These are phyloP conservation scores for Inonotus hispidus DNA, from an alignment of 1,284 basidiomycete species.

Conservation along the genomic window DNA sequence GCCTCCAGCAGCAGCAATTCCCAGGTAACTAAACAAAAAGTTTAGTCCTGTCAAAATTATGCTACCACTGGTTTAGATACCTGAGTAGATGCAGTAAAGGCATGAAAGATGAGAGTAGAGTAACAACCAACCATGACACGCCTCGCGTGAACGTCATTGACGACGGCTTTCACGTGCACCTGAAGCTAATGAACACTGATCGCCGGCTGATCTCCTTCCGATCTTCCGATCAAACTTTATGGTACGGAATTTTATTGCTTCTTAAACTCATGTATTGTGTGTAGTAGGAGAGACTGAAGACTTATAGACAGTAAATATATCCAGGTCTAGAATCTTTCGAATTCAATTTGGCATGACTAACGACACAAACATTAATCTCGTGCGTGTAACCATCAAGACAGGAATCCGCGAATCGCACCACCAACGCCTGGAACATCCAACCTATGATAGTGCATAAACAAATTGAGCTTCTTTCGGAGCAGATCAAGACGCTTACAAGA, in stretches of 20 bases:
- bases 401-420: slow-evolving; percentile 74
- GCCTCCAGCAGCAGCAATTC: slow-evolving; percentile 12
- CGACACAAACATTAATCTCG: neutral
- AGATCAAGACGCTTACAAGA: slow-evolving; percentile 52
- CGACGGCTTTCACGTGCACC: neutral
- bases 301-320: too few relatives aligned
- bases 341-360: too few relatives aligned
- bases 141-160: neutral
- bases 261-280: too few relatives aligned
- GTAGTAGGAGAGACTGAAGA: too few relatives aligned
- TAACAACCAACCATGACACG: neutral
- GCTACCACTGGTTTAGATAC: neutral
- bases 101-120: neutral
- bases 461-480: neutral
- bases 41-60: neutral
- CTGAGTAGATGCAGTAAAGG: slow-evolving; percentile 17
- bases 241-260: too few relatives aligned
- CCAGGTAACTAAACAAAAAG: slow-evolving; percentile 10
- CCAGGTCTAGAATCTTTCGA: too few relatives aligned
- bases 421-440: slow-evolving; percentile 77
- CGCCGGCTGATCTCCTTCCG: neutral
- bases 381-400: slow-evolving; percentile 35
- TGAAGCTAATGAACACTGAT: neutral
- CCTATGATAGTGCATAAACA: slow-evolving; percentile 26
- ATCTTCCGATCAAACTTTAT: neutral